phyloP scores from a whole-genome alignment of 2,329 filamentous ascomycete genomes.

The Coniochaeta sp. region DNA sequence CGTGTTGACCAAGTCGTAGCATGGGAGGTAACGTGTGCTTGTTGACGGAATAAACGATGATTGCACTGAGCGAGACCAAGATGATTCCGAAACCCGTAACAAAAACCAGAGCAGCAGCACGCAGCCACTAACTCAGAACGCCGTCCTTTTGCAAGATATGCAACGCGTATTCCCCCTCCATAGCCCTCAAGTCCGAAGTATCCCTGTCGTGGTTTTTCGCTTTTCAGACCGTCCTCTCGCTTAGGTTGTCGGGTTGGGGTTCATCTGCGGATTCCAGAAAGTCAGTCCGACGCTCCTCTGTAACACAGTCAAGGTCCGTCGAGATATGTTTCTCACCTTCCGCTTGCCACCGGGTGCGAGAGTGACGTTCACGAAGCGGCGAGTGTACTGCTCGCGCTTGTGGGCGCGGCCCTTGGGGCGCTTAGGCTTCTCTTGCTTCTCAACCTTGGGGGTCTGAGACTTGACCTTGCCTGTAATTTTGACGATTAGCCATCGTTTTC shows the following conservation, averaged over 20 bases:
- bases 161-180: not conserved
- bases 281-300: constrained; percentile 3
- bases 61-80: not conserved
- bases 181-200: not conserved
- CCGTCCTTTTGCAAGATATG: not conserved
- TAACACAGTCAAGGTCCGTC: not conserved
- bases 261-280: constrained; percentile 12
- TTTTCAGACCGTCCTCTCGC: not conserved
- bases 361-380: constrained; percentile 97
- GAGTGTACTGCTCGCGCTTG: constrained; percentile 94
- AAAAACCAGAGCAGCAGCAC: constrained; percentile 1
- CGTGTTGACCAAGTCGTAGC: not conserved
- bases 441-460: constrained; percentile 90
- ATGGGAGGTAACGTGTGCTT: not conserved
- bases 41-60: not conserved
- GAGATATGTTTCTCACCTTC: constrained; percentile 57
- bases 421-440: constrained; percentile 94
- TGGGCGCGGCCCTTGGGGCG: constrained; percentile 92
- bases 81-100: not conserved
- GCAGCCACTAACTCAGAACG: not conserved
- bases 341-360: constrained; percentile 90
- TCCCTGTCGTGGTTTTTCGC: not conserved
- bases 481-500: not conserved
- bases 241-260: constrained; percentile 16
- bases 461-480: constrained; percentile 74